A percentile compares a stretch with the other conserved stretches of the same genome.
Evolutionary conservation across 345 rosid species (phyloP).

Genomic region (Anacardium occidentale): DNA sequence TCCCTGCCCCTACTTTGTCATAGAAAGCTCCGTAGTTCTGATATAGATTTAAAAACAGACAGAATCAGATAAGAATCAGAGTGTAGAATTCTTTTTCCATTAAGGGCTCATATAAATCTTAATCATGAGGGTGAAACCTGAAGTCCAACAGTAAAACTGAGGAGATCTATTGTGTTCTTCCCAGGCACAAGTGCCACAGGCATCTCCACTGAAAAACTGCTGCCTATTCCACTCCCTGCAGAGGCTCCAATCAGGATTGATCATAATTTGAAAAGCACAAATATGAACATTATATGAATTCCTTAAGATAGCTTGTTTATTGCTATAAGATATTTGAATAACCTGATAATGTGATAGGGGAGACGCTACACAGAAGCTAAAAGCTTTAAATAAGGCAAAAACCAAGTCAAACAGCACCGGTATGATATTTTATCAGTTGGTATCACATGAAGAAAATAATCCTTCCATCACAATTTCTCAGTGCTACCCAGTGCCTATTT

Average conservation of each 20-base stretch:
- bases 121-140: constrained; percentile 46
- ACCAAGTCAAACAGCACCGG: no score
- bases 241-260: constrained; percentile 17
- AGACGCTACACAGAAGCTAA: background rate
- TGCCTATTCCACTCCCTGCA: constrained; percentile 71
- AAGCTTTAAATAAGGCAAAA: no score
- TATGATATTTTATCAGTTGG: no score
- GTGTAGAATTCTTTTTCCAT: no score
- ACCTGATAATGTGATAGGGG: background rate
- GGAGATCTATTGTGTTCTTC: constrained; percentile 74
- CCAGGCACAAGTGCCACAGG: constrained; percentile 64
- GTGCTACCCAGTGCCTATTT: background rate
- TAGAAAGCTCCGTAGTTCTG: constrained; percentile 95
- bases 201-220: constrained; percentile 49
- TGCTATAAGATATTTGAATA: background rate
- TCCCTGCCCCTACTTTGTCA: constrained; percentile 75
- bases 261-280: background rate
- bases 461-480: background rate
- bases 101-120: constrained; percentile 6
- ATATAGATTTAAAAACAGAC: constrained; percentile 3
- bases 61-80: constrained; percentile 7
- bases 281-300: background rate
- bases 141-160: constrained; percentile 95
- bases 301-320: background rate
- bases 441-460: constrained; percentile 10